Conservation (phyloP, 2,329 filamentous ascomycete genomes). For the Furcasterigmium sp. region DNA sequence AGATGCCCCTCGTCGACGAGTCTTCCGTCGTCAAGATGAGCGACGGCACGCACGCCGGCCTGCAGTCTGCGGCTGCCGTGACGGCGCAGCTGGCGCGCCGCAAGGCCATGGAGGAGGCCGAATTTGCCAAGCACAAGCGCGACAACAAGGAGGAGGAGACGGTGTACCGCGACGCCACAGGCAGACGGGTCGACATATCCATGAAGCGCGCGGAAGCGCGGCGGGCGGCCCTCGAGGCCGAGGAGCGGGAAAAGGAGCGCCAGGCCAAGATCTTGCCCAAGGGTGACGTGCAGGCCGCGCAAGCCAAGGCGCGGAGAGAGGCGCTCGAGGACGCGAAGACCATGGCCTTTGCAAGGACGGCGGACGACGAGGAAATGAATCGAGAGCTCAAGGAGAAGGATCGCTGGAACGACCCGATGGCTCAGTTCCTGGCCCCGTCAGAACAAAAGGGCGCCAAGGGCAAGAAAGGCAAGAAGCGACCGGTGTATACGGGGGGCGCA, state of each 20-base stretch:
- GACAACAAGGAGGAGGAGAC: constrained; percentile 62
- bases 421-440: constrained; percentile 58
- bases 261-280: constrained; percentile 66
- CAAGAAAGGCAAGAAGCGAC: constrained; percentile 37
- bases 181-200: constrained; percentile 86
- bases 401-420: constrained; percentile 94
- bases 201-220: constrained; percentile 86
- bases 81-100: constrained; percentile 62
- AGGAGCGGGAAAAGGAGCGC: constrained; percentile 60
- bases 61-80: constrained; percentile 80
- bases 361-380: constrained; percentile 86
- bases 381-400: constrained; percentile 68
- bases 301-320: constrained; percentile 59
- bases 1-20: constrained; percentile 38
- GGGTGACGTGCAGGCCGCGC: constrained; percentile 77
- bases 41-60: constrained; percentile 78
- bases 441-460: constrained; percentile 22
- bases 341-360: constrained; percentile 72
- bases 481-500: constrained; percentile 72
- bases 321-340: constrained; percentile 74
- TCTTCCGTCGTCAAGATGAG: constrained; percentile 65
- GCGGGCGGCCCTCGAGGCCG: constrained; percentile 57
- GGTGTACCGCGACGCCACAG: constrained; percentile 91
- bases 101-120: constrained; percentile 56
- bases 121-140: constrained; percentile 39